phyloP scores from a whole-genome alignment of 2,329 filamentous ascomycete genomes.

The Calonectria henricotiae region DNA sequence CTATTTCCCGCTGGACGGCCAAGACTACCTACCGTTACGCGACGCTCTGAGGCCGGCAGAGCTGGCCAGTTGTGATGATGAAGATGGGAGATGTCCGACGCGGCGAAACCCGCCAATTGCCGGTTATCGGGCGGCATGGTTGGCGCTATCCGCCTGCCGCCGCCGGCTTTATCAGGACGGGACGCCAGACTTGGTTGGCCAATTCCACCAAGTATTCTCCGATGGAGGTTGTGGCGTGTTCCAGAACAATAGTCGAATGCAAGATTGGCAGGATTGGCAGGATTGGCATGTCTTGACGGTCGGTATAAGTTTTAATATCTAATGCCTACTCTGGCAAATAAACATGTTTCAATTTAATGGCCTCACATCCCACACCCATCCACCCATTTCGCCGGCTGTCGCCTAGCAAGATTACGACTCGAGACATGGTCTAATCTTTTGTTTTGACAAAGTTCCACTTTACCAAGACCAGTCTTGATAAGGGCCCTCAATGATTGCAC shows the following conservation, averaged over 20 bases:
- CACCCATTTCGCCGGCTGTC: neutral
- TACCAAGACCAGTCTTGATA: constrained; percentile 9
- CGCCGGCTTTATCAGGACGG: constrained; percentile 19
- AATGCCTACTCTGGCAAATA: neutral
- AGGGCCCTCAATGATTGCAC: neutral
- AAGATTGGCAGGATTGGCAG: too few species aligned
- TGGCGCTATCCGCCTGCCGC: constrained; percentile 22
- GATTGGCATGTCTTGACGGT: neutral
- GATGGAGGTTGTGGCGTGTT: constrained; percentile 3
- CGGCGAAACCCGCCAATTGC: constrained; percentile 26
- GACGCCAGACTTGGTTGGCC: constrained; percentile 25
- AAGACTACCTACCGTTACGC: neutral
- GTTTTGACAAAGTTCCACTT: constrained; percentile 4
- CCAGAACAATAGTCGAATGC: neutral
- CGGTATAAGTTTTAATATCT: neutral
- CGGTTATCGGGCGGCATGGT: constrained; percentile 23
- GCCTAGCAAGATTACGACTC: neutral
- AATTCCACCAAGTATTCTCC: constrained; percentile 8
- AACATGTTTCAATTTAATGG: neutral
- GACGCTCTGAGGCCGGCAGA: constrained; percentile 1
- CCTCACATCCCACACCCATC: neutral
- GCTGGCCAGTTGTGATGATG: constrained; percentile 8
- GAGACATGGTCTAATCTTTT: neutral
- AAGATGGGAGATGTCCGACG: constrained; percentile 16
- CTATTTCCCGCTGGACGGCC: neutral